These are phyloP conservation scores for Climacium dendroides DNA, from an alignment of 225 moss, liverwort and hornwort genomes.

Conservation along the genomic window DNA sequence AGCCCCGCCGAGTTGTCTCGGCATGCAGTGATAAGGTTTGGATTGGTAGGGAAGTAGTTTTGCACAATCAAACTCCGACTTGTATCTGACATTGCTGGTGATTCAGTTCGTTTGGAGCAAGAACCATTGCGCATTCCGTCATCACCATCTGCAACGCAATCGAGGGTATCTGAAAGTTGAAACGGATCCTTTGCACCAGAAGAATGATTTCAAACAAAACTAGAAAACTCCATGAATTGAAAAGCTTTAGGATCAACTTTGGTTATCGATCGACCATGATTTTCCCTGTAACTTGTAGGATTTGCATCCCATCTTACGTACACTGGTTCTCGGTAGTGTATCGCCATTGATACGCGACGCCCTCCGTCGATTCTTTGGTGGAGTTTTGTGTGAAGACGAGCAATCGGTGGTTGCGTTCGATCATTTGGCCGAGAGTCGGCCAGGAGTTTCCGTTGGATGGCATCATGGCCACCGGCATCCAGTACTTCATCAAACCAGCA, in stretches of 20 bases:
- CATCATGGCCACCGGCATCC: conserved; percentile 59
- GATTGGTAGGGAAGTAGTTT: conserved; percentile 69
- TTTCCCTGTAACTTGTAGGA: neutral
- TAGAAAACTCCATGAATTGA: neutral
- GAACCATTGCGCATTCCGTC: conserved; percentile 11
- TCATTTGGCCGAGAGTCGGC: conserved; percentile 60
- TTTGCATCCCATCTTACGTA: neutral
- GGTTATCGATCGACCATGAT: neutral
- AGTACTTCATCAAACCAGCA: conserved; percentile 48
- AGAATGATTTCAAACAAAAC: neutral
- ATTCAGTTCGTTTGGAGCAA: conserved; percentile 42
- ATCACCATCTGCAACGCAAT: conserved; percentile 33
- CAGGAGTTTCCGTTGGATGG: conserved; percentile 42
- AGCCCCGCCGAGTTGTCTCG: conserved; percentile 38
- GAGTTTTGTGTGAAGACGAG: conserved; percentile 34
- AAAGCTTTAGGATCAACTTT: neutral
- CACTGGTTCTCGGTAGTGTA: conserved; percentile 42
- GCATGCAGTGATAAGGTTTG: conserved; percentile 27
- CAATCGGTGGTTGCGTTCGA: conserved; percentile 34
- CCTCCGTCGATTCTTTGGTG: conserved; percentile 26
- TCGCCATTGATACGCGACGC: conserved; percentile 35
- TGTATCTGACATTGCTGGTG: conserved; percentile 22
- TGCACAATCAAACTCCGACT: conserved; percentile 48
- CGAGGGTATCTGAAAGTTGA: neutral
- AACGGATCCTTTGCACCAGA: neutral